Conservation (phyloP, 805 yeast species). For the Candida vartiovaarae region DNA sequence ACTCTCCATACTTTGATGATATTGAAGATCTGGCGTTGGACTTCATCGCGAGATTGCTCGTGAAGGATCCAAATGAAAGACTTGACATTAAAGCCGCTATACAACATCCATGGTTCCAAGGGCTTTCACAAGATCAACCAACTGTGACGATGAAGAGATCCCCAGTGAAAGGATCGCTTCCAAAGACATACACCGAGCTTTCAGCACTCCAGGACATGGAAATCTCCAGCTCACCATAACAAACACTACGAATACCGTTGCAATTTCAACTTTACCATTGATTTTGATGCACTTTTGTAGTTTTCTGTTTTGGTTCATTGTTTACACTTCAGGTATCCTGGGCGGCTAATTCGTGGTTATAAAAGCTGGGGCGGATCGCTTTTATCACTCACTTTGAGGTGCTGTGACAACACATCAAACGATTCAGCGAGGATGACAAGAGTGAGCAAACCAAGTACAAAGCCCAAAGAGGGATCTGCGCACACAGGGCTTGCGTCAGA, state of each 20-base stretch:
- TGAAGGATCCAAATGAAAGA: conserved; percentile 60
- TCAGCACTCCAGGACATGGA: conserved; percentile 17
- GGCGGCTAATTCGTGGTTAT: conserved; percentile 5
- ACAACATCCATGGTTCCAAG: conserved; percentile 76
- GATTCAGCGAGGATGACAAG: too few relatives aligned
- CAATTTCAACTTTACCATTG: not conserved
- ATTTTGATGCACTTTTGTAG: too few relatives aligned
- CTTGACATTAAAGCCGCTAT: conserved; percentile 82
- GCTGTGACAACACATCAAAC: too few relatives aligned
- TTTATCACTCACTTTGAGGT: too few relatives aligned
- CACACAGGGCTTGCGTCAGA: too few relatives aligned
- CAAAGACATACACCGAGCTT: conserved; percentile 33
- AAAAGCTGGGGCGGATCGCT: not conserved
- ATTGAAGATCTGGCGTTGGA: conserved; percentile 61
- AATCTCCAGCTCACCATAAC: conserved; percentile 3
- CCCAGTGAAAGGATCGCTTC: conserved; percentile 23
- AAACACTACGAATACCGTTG: not conserved
- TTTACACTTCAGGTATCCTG: not conserved
- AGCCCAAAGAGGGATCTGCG: too few relatives aligned
- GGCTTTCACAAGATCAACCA: not conserved
- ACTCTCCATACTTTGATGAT: conserved; percentile 74
- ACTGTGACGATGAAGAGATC: conserved; percentile 21
- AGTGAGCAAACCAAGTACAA: too few relatives aligned
- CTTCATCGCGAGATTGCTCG: conserved; percentile 52
- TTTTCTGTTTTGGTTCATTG: not conserved